phyloP scores from a whole-genome alignment of 2,329 filamentous ascomycete genomes.

The Calonectria pseudoreteaudii region DNA sequence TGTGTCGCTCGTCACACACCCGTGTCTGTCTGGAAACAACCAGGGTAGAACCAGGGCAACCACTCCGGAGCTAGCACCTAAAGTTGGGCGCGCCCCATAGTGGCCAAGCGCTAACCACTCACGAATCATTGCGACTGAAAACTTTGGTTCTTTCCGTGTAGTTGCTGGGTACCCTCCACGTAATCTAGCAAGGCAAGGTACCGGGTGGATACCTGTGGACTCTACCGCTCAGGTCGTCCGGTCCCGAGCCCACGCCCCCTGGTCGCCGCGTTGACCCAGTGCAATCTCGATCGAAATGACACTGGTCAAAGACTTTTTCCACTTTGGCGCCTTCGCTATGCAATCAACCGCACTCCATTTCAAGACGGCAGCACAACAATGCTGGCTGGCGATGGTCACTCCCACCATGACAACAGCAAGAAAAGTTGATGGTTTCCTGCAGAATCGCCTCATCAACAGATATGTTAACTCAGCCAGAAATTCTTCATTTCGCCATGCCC shows the following conservation, averaged over 20 bases:
- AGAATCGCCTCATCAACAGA: neutral
- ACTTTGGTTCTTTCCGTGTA: constrained; percentile 1
- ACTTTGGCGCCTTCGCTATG: neutral
- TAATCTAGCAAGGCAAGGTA: constrained; percentile 4
- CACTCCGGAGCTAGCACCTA: neutral
- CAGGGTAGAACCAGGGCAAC: constrained; percentile 1
- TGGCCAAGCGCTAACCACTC: neutral
- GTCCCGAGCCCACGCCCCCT: neutral
- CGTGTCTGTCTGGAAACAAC: neutral
- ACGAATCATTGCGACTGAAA: constrained; percentile 5
- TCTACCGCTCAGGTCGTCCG: constrained; percentile 2
- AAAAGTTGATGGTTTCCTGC: neutral
- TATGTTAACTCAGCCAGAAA: neutral
- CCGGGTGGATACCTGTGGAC: neutral
- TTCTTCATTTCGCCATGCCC: neutral
- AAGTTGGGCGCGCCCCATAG: neutral
- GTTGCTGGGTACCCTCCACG: neutral
- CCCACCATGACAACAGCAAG: neutral
- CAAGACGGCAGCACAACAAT: neutral
- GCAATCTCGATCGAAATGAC: constrained; percentile 8
- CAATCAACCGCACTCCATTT: neutral
- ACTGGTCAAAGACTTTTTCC: constrained; percentile 13
- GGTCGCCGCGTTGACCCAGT: constrained; percentile 2
- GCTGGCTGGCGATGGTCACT: neutral
- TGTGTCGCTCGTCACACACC: neutral